Evolutionary conservation across 2,329 filamentous ascomycete genomes (phyloP).

Genomic region (Didymella pinodella): DNA sequence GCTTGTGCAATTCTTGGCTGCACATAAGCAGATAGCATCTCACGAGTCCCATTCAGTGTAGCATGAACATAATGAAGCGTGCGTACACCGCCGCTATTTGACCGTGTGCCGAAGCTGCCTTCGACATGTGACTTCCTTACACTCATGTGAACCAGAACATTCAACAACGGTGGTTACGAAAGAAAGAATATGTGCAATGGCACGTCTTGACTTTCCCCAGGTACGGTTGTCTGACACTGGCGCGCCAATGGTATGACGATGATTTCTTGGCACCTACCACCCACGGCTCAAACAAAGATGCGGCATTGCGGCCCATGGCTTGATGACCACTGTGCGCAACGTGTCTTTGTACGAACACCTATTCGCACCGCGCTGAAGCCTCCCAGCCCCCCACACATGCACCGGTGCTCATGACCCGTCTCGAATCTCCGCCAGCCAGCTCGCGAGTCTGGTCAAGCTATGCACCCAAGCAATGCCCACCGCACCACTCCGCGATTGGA

Average conservation of each 20-base stretch:
- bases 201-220: neutral
- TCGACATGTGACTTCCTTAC: neutral
- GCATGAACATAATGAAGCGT: slow-evolving; percentile 36
- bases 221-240: neutral
- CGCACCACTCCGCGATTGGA: slow-evolving; percentile 50
- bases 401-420: slow-evolving; percentile 10
- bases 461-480: slow-evolving; percentile 51
- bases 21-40: slow-evolving; percentile 26
- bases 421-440: slow-evolving; percentile 26
- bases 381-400: slow-evolving; percentile 17
- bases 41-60: slow-evolving; percentile 33
- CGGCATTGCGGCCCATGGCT: slow-evolving; percentile 4
- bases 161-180: neutral
- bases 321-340: slow-evolving; percentile 19
- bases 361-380: slow-evolving; percentile 26
- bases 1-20: slow-evolving; percentile 31
- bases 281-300: slow-evolving; percentile 14
- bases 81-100: slow-evolving; percentile 6
- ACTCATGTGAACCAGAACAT: neutral
- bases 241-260: slow-evolving; percentile 9
- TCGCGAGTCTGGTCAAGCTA: slow-evolving; percentile 44
- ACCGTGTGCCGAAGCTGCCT: neutral
- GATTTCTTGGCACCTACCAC: slow-evolving; percentile 16
- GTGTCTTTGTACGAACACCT: slow-evolving; percentile 29
- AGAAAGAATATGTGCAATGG: neutral